Percentiles rank a stretch among this genome's conserved stretches.
Conservation (phyloP, 176 grass and related monocot genomes). For the barley (Hordeum vulgare) region MorexV3_pseudomolecules_assembly NC_058521.1:186859516-186860015, state of each 20-base stretch:
- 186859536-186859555: not conserved
- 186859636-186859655: not conserved
- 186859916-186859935: not conserved
- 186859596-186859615: slow-evolving; percentile 36
- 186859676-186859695: not conserved
- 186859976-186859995: not conserved
- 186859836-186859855: not conserved
- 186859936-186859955: not conserved
- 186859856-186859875: slow-evolving; percentile 75
- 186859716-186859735: not conserved
- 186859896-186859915: not conserved
- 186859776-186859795: not conserved
- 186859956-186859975: not conserved
- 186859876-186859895: slow-evolving; percentile 43
- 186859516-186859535: not conserved
- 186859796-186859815: not conserved
- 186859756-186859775: not conserved
- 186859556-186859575: not conserved
- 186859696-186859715: not conserved
- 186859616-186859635: slow-evolving; percentile 45
- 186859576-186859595: slow-evolving; percentile 29
- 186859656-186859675: too few relatives aligned
- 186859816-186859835: slow-evolving; percentile 24
- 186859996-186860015: not conserved
- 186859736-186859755: not conserved